Conservation (phyloP, 202 grass and related monocot genomes). For the Thinopyrum obtusiflorum region DNA sequence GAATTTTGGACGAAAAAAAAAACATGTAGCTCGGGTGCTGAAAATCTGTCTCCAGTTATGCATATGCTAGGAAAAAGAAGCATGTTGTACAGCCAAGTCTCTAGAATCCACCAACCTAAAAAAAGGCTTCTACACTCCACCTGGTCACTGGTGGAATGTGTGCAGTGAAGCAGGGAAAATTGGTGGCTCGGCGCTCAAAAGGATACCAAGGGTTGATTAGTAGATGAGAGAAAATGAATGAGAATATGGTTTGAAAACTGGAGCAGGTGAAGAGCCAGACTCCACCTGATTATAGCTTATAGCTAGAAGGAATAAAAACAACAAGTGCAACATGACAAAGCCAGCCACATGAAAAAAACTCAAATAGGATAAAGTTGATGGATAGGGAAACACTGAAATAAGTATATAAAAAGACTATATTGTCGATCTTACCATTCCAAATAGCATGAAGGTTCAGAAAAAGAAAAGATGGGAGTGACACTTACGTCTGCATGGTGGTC, state of each 20-base stretch:
- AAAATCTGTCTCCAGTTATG: background rate
- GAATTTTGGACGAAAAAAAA: background rate
- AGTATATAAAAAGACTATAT: background rate
- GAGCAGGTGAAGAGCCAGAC: background rate
- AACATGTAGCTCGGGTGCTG: background rate
- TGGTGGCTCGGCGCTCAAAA: background rate
- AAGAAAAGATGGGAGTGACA: background rate
- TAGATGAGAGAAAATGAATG: background rate
- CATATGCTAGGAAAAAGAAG: background rate
- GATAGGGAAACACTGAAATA: background rate
- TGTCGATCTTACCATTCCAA: background rate
- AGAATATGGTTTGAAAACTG: background rate
- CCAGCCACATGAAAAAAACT: background rate
- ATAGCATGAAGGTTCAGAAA: background rate
- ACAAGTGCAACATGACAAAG: background rate
- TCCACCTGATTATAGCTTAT: background rate
- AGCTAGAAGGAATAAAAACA: background rate
- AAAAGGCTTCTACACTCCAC: background rate
- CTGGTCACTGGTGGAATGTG: background rate
- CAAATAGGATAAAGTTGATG: background rate
- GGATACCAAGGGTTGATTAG: background rate
- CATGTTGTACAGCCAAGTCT: background rate
- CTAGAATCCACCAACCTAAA: background rate
- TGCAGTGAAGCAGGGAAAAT: background rate
- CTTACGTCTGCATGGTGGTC: constrained; percentile 25